Evolutionary conservation across 495 filamentous ascomycete species (phyloP), one percentile per base, ranked within the genome.

Genomic region (Tuber umbilicatum): DNA sequence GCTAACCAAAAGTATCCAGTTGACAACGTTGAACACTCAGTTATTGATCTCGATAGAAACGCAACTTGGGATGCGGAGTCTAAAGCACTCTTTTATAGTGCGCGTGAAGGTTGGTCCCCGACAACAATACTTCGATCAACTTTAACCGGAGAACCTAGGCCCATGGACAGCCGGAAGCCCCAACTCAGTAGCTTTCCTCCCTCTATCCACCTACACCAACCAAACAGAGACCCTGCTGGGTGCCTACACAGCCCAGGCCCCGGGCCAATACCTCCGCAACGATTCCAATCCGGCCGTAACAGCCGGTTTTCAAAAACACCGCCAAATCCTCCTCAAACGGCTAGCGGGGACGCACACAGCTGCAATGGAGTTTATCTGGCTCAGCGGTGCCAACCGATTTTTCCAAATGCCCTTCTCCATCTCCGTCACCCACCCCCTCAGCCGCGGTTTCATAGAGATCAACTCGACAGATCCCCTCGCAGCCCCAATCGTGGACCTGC

Each of bases 61-160:
- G 78, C 83, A 55, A 86, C 85, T 21, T 87, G 83, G 76, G 82
- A 83, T 68, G 83, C 82, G 17, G 84, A 85, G 73, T 84, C 85
- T 74, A 81, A 83, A 21, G 84, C 77, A 0, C 76, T 85, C 21
- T 87, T 87, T 74, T 82, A 86, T 50, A 69, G 83, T 3, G 69
- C 73, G 21, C 80, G 74, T 6, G 75, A 79, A 71, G 83, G 85
- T 64, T 77, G 80, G 21, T 83, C 31, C 73, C 85, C 68, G 74
- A 80, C 41, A 70, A 82, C 70, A 83, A 84, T 38, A 76, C 83
- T 43, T 73, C 81, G 42, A 71, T 76, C 73, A 77, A 71, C 19
- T 82, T 83, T 73, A 86, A 85, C 73, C 81, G 19, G 35, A 80
- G 43, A 79, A 82, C 35, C 79, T 78, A 73, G 75, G 77, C 55